phyloP scores from a whole-genome alignment of 1,284 basidiomycete species.

The Termitomyces sp. region DNA sequence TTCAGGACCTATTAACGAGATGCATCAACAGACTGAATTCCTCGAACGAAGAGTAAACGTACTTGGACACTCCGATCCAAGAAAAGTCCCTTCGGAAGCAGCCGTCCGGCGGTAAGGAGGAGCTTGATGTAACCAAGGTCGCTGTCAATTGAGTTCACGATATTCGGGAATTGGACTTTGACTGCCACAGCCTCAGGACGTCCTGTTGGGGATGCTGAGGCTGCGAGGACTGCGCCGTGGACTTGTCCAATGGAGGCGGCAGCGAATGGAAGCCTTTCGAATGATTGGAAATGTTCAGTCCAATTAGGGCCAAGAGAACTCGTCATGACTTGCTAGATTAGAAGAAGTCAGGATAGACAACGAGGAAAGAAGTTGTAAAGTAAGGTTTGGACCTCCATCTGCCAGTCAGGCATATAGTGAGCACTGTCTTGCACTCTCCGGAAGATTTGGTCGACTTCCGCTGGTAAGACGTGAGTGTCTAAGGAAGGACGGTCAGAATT shows the following conservation, averaged over 20 bases:
- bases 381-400: conserved; percentile 78
- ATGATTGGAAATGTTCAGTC: conserved; percentile 67
- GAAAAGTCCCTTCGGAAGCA: conserved; percentile 88
- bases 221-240: conserved; percentile 68
- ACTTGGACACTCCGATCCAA: conserved; percentile 82
- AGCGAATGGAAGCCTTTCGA: conserved; percentile 87
- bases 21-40: not conserved
- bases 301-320: conserved; percentile 76
- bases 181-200: conserved; percentile 71
- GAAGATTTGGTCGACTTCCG: conserved; percentile 86
- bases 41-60: conserved; percentile 7
- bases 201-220: conserved; percentile 39
- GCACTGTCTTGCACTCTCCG: conserved; percentile 91
- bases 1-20: conserved; percentile 65
- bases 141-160: conserved; percentile 79
- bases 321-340: conserved; percentile 66
- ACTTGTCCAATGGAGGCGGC: conserved; percentile 98
- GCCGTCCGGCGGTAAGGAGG: conserved; percentile 71
- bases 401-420: conserved; percentile 98
- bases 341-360: conserved; percentile 2
- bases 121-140: conserved; percentile 87
- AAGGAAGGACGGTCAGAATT: not conserved
- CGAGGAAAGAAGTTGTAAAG: not conserved
- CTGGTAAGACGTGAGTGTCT: conserved; percentile 87
- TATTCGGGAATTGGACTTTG: conserved; percentile 96